Base-by-base conservation (phyloP, 257 asterid species). In the Nicotiana obtusifolia region DNA sequence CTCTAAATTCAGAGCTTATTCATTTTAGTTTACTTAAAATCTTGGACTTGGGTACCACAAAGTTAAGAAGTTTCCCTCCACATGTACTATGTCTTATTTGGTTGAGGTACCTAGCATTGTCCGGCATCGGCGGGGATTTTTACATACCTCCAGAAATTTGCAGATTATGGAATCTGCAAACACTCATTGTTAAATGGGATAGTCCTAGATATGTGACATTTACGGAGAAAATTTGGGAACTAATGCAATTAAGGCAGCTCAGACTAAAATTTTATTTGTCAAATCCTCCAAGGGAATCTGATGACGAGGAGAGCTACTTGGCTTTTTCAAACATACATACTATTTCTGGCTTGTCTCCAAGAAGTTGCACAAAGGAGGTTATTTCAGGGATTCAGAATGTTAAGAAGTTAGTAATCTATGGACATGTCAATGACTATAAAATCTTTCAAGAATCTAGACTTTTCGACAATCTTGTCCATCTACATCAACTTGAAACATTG, bases 21-120 rank as follows among this genome's bases (percentile, higher is more conserved):
- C 66, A 31, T 14, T 83, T 73, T 20, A 77, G 35, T 30, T 31
- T 83, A 53, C 85, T 77, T 6, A 64, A 75, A 64, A 60, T 78
- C 10, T 64, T 83, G 19, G 85, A 83, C 16, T 41, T 83, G 66
- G 22, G 68, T 20, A 2, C n/a, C 52, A 65, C 65, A 68, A 20
- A 31, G 1, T 15, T 77, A 4, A 44, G n/a, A 16, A 53, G 16
- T 5, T 56, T 56, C 61, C 61, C 61, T 56, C 22, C 4, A 15
- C 3, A 56, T 0, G 6, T 56, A 56, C 4, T 56, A 5, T 56
- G 22, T n/a, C 61, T 56, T 24, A 56, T 17, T 56, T 56, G 61
- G 61, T 56, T 56, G 61, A 56, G 61, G 22, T 56, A 17, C 61
- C 22, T 56, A 7, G 44, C 44, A 56, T 2, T 56, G 61, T 17